Evolutionary conservation across 257 asterid species (phyloP).

Genomic region (Knoxia roxburghii): DNA sequence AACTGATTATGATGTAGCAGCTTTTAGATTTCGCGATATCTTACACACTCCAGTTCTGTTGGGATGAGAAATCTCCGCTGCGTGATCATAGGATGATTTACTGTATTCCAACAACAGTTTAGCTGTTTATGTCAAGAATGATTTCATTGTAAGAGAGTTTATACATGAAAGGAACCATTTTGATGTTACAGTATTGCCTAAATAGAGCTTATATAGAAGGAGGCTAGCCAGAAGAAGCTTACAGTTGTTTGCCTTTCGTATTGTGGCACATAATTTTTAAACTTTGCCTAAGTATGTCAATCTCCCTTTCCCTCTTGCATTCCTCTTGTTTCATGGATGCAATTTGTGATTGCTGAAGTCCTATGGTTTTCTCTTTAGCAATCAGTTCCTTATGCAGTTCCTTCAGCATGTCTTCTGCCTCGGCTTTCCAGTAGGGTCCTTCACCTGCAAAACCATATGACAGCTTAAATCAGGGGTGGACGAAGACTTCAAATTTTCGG

Average conservation of each 20-base stretch:
- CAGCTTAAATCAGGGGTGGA: too few relatives aligned
- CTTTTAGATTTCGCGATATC: too few relatives aligned
- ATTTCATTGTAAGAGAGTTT: slow-evolving; percentile 5
- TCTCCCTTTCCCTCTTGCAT: slow-evolving; percentile 56
- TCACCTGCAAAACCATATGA: slow-evolving; percentile 33
- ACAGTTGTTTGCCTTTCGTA: slow-evolving; percentile 27
- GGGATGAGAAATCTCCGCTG: neutral
- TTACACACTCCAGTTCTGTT: neutral
- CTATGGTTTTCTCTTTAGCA: slow-evolving; percentile 53
- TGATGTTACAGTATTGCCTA: neutral
- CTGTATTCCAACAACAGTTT: neutral
- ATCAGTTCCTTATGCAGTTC: slow-evolving; percentile 44
- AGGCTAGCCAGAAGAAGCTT: neutral
- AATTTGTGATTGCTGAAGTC: slow-evolving; percentile 40
- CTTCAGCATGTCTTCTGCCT: slow-evolving; percentile 36
- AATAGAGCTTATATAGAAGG: neutral
- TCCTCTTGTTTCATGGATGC: slow-evolving; percentile 53
- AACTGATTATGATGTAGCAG: too few relatives aligned
- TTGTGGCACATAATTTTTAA: slow-evolving; percentile 63
- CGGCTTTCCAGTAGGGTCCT: slow-evolving; percentile 40
- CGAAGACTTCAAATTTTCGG: too few relatives aligned
- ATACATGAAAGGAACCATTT: neutral
- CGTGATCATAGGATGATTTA: neutral
- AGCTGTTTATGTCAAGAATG: neutral
- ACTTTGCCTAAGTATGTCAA: slow-evolving; percentile 72